These are phyloP conservation scores for Tephrocybe sp. DNA, from an alignment of 768 basidiomycete genomes.

Conservation along the genomic window DNA sequence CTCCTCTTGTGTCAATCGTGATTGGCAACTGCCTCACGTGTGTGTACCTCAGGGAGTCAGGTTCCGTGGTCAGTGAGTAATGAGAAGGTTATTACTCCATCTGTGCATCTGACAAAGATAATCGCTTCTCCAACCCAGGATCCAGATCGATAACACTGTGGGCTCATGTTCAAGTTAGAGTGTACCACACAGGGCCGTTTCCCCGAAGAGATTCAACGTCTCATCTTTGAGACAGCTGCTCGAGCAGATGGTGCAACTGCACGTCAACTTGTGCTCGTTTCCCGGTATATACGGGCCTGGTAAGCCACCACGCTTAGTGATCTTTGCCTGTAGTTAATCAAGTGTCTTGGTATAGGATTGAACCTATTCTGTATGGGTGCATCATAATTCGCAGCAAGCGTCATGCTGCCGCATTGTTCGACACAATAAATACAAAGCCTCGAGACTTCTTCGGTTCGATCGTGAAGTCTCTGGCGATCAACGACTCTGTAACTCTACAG, in stretches of 20 bases:
- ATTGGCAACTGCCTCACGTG: not conserved
- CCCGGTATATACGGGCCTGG: constrained; percentile 24
- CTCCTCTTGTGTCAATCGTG: not conserved
- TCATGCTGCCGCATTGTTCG: constrained; percentile 18
- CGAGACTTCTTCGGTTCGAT: constrained; percentile 8
- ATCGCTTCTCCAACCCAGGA: not conserved
- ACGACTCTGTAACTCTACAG: constrained; percentile 17
- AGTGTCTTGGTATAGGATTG: constrained; percentile 17
- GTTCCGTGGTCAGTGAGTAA: not conserved
- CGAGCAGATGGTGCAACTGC: constrained; percentile 17
- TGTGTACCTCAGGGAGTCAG: not conserved
- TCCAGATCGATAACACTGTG: not conserved
- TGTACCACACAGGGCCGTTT: constrained; percentile 7
- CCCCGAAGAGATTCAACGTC: constrained; percentile 23
- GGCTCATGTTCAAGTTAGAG: not conserved
- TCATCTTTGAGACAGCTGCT: constrained; percentile 26
- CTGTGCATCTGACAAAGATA: not conserved
- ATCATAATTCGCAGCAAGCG: constrained; percentile 21
- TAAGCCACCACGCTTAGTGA: constrained; percentile 9
- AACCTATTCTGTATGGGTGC: constrained; percentile 27
- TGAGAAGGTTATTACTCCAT: not conserved
- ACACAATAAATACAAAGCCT: constrained; percentile 16
- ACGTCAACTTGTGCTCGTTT: constrained; percentile 22
- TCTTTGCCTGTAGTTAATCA: not conserved
- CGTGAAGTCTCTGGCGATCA: constrained; percentile 14